Base-by-base conservation (phyloP, 2,329 filamentous ascomycete genomes). In the Phaeophleospora eucalypticola region DNA sequence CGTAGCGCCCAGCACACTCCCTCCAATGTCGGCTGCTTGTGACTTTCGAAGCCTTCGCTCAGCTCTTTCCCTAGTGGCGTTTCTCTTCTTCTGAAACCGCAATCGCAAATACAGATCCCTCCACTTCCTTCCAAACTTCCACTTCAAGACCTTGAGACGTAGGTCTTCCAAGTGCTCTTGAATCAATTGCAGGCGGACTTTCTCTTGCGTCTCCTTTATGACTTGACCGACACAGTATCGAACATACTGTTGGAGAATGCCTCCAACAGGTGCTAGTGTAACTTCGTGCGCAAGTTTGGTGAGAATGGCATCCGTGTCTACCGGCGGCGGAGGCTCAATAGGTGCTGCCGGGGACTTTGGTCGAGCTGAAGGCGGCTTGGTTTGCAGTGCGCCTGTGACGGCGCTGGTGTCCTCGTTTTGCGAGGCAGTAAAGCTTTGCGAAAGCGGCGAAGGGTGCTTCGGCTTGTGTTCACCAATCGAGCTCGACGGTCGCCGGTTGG, bases 201-300 rank as follows among this genome's bases (percentile, higher is more conserved):
- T 47, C 38, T 63, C 63, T 36, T 65, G 58, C 2, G 60, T 58
- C 27, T 63, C 58, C 2, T 59, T 56, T n/a, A 70, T 64, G 9
- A 69, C 59, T 9, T 63, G 59, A 3, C 59, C 55, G 18, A 68
- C 60, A 38, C 58, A 56, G 37, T 67, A 69, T 36, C 74, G 70
- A 19, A 75, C 55, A 46, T 67, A 75, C 45, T 75, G 72, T 45
- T 68, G 60, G 29, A 75, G 53, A 16, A 74, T 58, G n/a, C 73
- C 73, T 1, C 62, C 54, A n/a, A 58, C 56, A 0, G 61, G 58
- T 21, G 68, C 62, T 1, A 67, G 55, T n/a, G 71, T 61, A 14
- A 74, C 40, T 36, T 66, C 64, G 4, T 57, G 51, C 3, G 71
- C 65, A n/a, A 74, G 56, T 19, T 54, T 54, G 4, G 51, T 45